Base-by-base conservation (phyloP, 2,329 filamentous ascomycete genomes). In the Grosmannia huntii region DNA sequence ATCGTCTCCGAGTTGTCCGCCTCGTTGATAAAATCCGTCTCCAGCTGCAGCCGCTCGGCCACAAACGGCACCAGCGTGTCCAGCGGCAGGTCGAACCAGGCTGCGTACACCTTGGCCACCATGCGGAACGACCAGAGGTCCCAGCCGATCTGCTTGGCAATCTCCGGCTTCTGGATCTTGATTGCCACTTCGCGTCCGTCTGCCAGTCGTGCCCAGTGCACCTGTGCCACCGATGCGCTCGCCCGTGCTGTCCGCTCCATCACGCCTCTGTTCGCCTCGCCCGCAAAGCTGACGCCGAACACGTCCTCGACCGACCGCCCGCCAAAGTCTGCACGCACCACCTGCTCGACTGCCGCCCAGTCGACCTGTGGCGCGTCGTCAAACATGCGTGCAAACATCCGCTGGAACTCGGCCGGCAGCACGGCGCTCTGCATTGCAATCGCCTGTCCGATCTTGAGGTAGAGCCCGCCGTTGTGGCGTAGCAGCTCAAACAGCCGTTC, bases 381-480 rank as follows among this genome's bases (percentile, higher is more conserved):
- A 69, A 97, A 99, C 90, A 99, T 96, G 66, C 87, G 82, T 25
- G 86, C 79, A 68, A 99, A 99, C 90, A 96, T 97, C 67, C 86
- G 85, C 75, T 96, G 90, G 66, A 97, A 97, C 71, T 96, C 90
- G 0, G 91, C 89, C 28, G 94, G 94, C 61, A 99, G 74, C 28
- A 97, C 85, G 0, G 92, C 92, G 64, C 88, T 92, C 76, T 99
- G 94, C 94, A 97, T 97, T 16, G 92, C 94, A 64, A 99, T 92
- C 5, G 94, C 94, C 76, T 99, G 94, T 0, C 94, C 94, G 60
- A 99, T 96, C 78, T 99, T 99, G 68, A 97, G 78, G 68, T 97
- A 99, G 21, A 99, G 73, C 0, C 94, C 94, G 60, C 94, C 92
- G 77, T 99, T 99, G 58, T 82, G 76, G 28, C 89, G 81, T 64